These are phyloP conservation scores for Deinandra increscens DNA, from an alignment of 129 eudicot species.

Conservation along the genomic window DNA sequence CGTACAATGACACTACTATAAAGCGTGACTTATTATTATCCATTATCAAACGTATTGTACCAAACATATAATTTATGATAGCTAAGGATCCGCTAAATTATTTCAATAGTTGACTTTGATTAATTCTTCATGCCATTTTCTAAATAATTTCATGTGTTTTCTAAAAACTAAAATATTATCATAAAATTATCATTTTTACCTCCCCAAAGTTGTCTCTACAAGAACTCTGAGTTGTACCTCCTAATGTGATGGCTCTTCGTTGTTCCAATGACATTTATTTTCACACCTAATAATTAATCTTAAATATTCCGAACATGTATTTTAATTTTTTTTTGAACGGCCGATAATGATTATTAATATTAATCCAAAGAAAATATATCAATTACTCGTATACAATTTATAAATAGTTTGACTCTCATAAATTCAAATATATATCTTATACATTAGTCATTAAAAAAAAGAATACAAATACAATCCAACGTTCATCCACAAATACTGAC, in stretches of 20 bases:
- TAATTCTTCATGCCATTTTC: too few relatives aligned
- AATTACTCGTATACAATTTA: neutral
- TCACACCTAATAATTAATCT: neutral
- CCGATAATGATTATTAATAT: neutral
- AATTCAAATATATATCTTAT: neutral
- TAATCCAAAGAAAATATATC: neutral
- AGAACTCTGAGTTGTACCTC: neutral
- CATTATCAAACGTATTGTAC: too few relatives aligned
- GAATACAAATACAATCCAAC: conserved; percentile 14
- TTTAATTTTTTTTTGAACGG: too few relatives aligned
- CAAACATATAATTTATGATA: too few relatives aligned
- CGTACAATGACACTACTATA: too few relatives aligned
- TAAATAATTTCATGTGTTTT: too few relatives aligned
- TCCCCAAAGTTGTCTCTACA: neutral
- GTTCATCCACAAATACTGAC: conserved; percentile 12
- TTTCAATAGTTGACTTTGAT: too few relatives aligned
- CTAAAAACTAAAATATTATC: neutral
- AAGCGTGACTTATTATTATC: too few relatives aligned
- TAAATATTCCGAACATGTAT: neutral
- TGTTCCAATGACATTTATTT: neutral
- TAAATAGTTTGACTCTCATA: conserved; percentile 4
- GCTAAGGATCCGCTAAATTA: too few relatives aligned
- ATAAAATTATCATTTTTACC: neutral
- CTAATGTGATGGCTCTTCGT: neutral
- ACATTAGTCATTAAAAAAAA: neutral